Evolutionary conservation across 257 asterid genomes (phyloP).

Genomic region (Voacanga thouarsii): DNA sequence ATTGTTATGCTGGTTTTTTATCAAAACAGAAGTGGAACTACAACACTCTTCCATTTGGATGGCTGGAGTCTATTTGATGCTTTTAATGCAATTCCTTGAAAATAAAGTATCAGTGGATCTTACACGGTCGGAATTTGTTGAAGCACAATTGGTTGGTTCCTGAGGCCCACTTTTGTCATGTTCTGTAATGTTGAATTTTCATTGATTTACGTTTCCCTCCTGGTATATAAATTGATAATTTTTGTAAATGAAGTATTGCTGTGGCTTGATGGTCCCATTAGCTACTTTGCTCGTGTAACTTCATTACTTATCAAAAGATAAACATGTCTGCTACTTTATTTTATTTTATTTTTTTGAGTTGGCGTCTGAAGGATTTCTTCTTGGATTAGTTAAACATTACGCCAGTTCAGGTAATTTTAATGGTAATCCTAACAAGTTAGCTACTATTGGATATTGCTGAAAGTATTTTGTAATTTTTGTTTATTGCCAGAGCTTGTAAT

Average conservation of each 20-base stretch:
- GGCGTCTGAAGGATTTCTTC: not conserved
- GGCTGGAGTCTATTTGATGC: conserved; percentile 85
- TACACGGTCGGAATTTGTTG: conserved; percentile 83
- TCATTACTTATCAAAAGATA: not conserved
- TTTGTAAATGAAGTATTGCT: not conserved
- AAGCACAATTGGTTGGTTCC: conserved; percentile 83
- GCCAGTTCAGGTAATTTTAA: not conserved
- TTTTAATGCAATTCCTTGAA: conserved; percentile 92
- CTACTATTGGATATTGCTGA: not conserved
- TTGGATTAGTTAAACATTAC: not conserved
- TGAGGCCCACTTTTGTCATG: conserved; percentile 14
- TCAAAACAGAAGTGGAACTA: conserved; percentile 73
- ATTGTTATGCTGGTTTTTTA: conserved; percentile 26
- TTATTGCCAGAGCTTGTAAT: not conserved
- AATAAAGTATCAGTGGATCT: conserved; percentile 90
- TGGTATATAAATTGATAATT: too few relatives aligned
- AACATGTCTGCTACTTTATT: not conserved
- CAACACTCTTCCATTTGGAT: conserved; percentile 96
- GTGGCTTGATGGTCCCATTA: not conserved
- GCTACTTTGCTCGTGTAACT: not conserved
- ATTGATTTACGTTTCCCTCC: not conserved
- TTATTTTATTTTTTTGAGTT: not conserved
- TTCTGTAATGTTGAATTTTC: conserved; percentile 13
- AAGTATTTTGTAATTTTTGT: not conserved
- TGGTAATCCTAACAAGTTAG: not conserved